Percentiles rank a stretch among this genome's conserved stretches.
Evolutionary conservation across 2,329 filamentous ascomycete species (phyloP).

Genomic region (Neospermospora avenae): DNA sequence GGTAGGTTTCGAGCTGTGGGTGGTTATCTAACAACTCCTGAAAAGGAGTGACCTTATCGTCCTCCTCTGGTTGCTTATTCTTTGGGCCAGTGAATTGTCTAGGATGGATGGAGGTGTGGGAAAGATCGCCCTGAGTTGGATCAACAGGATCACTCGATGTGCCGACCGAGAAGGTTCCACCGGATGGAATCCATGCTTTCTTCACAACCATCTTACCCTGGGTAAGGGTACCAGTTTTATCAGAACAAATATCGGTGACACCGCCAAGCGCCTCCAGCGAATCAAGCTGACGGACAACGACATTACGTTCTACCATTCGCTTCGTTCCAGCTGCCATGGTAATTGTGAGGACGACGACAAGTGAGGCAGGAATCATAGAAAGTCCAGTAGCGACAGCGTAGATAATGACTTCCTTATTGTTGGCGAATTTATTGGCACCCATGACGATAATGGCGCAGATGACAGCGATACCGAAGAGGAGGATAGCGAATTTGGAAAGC

Average conservation of each 20-base stretch:
- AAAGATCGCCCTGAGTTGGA: slow-evolving; percentile 45
- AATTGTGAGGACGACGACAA: slow-evolving; percentile 65
- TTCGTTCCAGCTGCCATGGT: slow-evolving; percentile 62
- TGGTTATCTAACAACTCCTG: slow-evolving; percentile 45
- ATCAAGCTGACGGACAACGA: slow-evolving; percentile 55
- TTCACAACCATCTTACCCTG: slow-evolving; percentile 44
- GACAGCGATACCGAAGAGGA: slow-evolving; percentile 61
- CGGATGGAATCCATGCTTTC: slow-evolving; percentile 51
- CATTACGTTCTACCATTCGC: slow-evolving; percentile 53
- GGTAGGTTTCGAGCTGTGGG: slow-evolving; percentile 48
- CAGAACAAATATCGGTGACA: slow-evolving; percentile 63
- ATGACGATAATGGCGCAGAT: slow-evolving; percentile 64
- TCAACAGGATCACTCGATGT: slow-evolving; percentile 49
- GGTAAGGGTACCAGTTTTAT: slow-evolving; percentile 67
- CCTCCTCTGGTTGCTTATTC: slow-evolving; percentile 12
- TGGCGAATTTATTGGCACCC: slow-evolving; percentile 52
- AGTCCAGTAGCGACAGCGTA: slow-evolving; percentile 59
- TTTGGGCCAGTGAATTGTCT: slow-evolving; percentile 20
- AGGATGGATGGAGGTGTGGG: slow-evolving; percentile 35
- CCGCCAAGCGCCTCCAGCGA: slow-evolving; percentile 54
- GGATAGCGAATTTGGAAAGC: slow-evolving; percentile 60
- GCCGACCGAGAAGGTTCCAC: slow-evolving; percentile 51
- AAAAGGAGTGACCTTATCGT: slow-evolving; percentile 15
- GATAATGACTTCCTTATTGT: slow-evolving; percentile 55
- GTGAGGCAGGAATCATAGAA: slow-evolving; percentile 59